phyloP scores from a whole-genome alignment of 1,284 basidiomycete species.

The Porogramme epimiltina region DNA sequence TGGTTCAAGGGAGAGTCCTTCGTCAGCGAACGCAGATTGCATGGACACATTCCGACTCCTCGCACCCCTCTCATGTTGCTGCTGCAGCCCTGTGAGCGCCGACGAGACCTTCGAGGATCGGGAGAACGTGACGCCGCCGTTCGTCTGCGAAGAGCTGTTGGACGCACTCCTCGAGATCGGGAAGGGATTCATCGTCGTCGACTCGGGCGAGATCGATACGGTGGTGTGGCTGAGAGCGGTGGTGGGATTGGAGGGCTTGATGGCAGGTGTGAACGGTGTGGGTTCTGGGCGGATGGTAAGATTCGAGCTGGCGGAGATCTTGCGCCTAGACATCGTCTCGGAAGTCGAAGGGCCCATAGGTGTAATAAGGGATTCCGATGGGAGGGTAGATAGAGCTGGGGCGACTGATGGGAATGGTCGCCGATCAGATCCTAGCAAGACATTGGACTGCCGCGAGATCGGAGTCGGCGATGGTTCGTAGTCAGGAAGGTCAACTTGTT shows the following conservation, averaged over 20 bases:
- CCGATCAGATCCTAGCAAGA: slow-evolving; percentile 34
- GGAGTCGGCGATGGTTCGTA: slow-evolving; percentile 72
- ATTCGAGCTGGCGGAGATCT: slow-evolving; percentile 49
- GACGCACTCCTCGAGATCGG: slow-evolving; percentile 49
- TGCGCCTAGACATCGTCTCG: slow-evolving; percentile 40
- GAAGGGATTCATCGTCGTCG: slow-evolving; percentile 36
- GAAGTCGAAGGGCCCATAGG: slow-evolving; percentile 27
- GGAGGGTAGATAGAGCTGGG: slow-evolving; percentile 58
- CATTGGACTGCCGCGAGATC: slow-evolving; percentile 40
- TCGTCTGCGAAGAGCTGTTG: slow-evolving; percentile 38
- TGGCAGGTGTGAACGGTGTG: slow-evolving; percentile 38
- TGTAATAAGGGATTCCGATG: slow-evolving; percentile 52
- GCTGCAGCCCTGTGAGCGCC: slow-evolving; percentile 56
- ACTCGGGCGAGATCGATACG: slow-evolving; percentile 46
- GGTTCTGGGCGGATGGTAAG: slow-evolving; percentile 52
- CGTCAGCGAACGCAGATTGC: slow-evolving; percentile 30
- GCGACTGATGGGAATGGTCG: slow-evolving; percentile 46
- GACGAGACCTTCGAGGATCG: slow-evolving; percentile 51
- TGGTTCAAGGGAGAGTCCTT: slow-evolving; percentile 2
- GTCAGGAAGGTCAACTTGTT: slow-evolving; percentile 40
- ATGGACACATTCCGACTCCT: slow-evolving; percentile 42
- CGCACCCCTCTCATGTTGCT: slow-evolving; percentile 46
- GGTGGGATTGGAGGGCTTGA: slow-evolving; percentile 61
- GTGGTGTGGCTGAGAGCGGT: slow-evolving; percentile 71
- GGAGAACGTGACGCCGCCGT: slow-evolving; percentile 60